These are phyloP conservation scores for Panaeolus papilionaceus DNA, from an alignment of 768 basidiomycete genomes.

Conservation along the genomic window DNA sequence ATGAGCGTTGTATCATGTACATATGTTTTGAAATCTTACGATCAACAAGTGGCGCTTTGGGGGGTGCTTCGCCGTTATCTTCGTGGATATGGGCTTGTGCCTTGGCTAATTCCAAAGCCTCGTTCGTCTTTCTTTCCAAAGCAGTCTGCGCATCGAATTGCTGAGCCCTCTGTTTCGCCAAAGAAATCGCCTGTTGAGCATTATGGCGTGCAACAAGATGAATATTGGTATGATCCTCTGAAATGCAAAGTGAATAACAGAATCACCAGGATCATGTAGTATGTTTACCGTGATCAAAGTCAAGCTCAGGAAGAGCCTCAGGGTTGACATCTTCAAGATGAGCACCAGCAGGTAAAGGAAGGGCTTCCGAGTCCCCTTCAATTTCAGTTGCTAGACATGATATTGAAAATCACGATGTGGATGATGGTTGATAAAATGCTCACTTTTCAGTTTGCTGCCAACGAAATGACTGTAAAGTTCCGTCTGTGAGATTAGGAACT, in stretches of 20 bases:
- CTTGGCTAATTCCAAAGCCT: conserved; percentile 74
- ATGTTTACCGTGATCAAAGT: conserved; percentile 87
- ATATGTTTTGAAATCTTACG: conserved; percentile 49
- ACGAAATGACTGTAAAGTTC: conserved; percentile 99
- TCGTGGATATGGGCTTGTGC: conserved; percentile 52
- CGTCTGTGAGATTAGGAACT: conserved; percentile 98
- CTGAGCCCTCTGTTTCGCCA: conserved; percentile 79
- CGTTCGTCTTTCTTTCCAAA: conserved; percentile 79
- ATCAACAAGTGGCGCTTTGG: conserved; percentile 66
- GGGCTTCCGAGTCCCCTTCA: conserved; percentile 59
- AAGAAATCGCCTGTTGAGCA: conserved; percentile 86
- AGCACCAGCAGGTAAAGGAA: conserved; percentile 59
- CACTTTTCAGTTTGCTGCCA: conserved; percentile 93
- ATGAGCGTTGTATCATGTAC: conserved; percentile 10
- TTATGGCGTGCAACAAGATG: conserved; percentile 86
- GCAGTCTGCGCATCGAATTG: conserved; percentile 89
- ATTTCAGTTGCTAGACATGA: conserved; percentile 71
- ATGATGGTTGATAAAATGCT: conserved; percentile 31
- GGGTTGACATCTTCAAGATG: conserved; percentile 62
- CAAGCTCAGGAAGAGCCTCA: conserved; percentile 68
- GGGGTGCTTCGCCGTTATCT: conserved; percentile 45
- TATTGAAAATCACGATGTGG: conserved; percentile 23
- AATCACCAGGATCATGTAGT: conserved; percentile 11
- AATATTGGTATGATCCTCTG: conserved; percentile 89
- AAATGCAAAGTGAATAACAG: conserved; percentile 10